Evolutionary conservation across 768 basidiomycete species (phyloP), one percentile per base, ranked within the genome.

Genomic region (Collybia mongolica): DNA sequence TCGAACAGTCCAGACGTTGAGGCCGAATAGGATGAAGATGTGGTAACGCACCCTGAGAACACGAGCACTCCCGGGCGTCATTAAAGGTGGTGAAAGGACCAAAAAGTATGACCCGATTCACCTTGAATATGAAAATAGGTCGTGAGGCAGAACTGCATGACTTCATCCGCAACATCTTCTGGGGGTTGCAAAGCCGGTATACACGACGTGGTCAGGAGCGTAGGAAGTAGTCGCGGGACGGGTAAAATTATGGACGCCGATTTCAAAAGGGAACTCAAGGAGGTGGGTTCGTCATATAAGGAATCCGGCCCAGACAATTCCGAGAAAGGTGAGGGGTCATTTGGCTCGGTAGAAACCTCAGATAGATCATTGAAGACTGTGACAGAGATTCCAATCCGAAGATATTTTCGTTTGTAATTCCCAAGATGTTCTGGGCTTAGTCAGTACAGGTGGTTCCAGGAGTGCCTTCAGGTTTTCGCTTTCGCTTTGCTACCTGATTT

Each of bases 31-130:
- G n/a, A 32, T 20, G 23, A 12, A 26, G n/a, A 32, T 37, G 11
- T 36, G 39, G 35, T 32, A 23, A 66, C 76, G 54, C 55, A 88
- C 90, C 63, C 87, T 70, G n/a, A 93, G 70, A 69, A 93, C 90
- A 9, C 91, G 90, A 6, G 90, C 90, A 60, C 89, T 90, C 4
- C 90, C 91, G 69, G 3, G 90, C 91, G 56, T 93, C 90, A 49
- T 90, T 92, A 38, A 93, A 60, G 6, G 86, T 88, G 9, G 89
- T 58, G 35, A 63, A 62, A 12, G 84, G 79, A 39, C 83, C 83
- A 60, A 96, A 96, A 15, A 96, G 76, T 93, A 95, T 94, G 46
- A 88, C 79, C 65, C 94, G 93, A 60, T 96, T 90, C 41, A 81
- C 68, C 55, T 20, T 66, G 69, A 9, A 62, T 62, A 8, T 58